These are phyloP conservation scores for Reticulascus tulasneorum DNA, from an alignment of 2,329 filamentous ascomycete species.

Conservation along the genomic window DNA sequence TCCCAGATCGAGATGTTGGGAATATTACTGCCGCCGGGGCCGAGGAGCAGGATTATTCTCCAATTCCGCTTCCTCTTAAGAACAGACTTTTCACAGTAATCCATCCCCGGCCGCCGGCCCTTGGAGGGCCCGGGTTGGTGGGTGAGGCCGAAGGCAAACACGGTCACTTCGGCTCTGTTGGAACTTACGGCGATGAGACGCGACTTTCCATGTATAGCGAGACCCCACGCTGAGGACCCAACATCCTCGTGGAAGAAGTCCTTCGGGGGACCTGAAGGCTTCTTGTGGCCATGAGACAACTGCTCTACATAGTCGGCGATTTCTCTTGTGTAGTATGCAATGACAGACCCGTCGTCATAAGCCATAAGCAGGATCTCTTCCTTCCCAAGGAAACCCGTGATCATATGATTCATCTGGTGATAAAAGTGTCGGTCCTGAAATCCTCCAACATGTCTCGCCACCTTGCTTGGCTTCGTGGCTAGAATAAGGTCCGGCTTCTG, in stretches of 20 bases:
- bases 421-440: constrained; percentile 46
- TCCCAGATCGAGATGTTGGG: constrained; percentile 51
- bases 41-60: constrained; percentile 44
- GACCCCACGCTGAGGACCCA: constrained; percentile 77
- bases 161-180: constrained; percentile 58
- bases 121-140: constrained; percentile 13
- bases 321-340: constrained; percentile 61
- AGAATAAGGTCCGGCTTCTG: constrained; percentile 47
- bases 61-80: constrained; percentile 41
- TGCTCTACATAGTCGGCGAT: constrained; percentile 42
- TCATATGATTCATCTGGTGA: constrained; percentile 66
- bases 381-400: constrained; percentile 64
- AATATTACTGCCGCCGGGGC: constrained; percentile 38
- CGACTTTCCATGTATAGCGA: constrained; percentile 77
- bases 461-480: constrained; percentile 35
- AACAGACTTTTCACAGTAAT: constrained; percentile 29
- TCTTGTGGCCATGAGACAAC: constrained; percentile 1
- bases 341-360: constrained; percentile 73
- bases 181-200: constrained; percentile 81
- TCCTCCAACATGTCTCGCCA: constrained; percentile 40
- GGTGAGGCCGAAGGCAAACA: constrained; percentile 46
- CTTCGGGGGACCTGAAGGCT: constrained; percentile 21
- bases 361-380: constrained; percentile 65
- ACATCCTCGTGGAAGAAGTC: constrained; percentile 75
- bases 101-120: constrained; percentile 9